These are phyloP conservation scores for Paecilomyces sp. DNA, from an alignment of 2,329 filamentous ascomycete genomes.

Conservation along the genomic window DNA sequence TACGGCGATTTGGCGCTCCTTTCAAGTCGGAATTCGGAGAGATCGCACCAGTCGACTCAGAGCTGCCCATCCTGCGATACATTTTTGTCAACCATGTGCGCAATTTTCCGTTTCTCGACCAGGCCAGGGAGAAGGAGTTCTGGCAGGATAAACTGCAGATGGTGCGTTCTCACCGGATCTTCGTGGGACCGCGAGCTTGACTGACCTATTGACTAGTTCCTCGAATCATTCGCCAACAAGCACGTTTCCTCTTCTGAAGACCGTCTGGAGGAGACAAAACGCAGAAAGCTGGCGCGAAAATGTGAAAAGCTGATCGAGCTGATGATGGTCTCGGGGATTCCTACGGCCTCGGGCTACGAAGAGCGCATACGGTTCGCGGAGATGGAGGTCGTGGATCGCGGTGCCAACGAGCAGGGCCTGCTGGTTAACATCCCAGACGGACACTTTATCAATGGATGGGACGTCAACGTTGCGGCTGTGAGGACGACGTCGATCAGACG, in stretches of 20 bases:
- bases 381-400: constrained; percentile 90
- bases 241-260: constrained; percentile 97
- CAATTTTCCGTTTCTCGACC: constrained; percentile 95
- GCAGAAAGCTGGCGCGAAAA: constrained; percentile 84
- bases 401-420: constrained; percentile 84
- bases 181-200: not conserved
- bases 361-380: constrained; percentile 95
- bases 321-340: constrained; percentile 98
- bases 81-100: constrained; percentile 98
- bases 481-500: constrained; percentile 73
- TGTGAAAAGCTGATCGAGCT: constrained; percentile 92
- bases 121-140: constrained; percentile 96
- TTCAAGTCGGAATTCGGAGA: constrained; percentile 91
- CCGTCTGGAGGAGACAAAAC: constrained; percentile 89
- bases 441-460: constrained; percentile 90
- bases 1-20: constrained; percentile 90
- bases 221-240: constrained; percentile 95
- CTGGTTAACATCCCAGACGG: constrained; percentile 84
- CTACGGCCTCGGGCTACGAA: constrained; percentile 93
- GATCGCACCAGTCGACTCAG: constrained; percentile 85
- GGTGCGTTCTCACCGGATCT: constrained; percentile 47
- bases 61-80: constrained; percentile 86
- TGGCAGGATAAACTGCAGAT: constrained; percentile 98
- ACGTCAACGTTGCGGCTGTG: constrained; percentile 89
- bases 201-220: constrained; percentile 56